phyloP scores from a whole-genome alignment of 73 alveolate genomes.

The Durusdinium trenchii region DNA sequence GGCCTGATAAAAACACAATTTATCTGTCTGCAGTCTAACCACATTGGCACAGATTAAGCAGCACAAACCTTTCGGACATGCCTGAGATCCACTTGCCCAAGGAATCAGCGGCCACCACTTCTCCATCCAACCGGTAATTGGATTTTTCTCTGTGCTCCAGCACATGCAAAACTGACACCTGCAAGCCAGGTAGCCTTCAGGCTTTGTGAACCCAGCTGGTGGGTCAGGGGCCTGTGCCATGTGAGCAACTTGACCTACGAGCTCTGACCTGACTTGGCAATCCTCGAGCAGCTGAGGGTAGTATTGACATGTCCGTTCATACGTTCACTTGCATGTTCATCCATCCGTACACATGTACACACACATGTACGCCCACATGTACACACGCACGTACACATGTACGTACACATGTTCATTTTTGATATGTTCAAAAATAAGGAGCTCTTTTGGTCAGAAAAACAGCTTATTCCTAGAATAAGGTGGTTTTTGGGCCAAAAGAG shows the following conservation, averaged over 20 bases:
- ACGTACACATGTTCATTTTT: too few relatives aligned
- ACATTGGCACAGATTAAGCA: conserved; percentile 16
- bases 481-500: not conserved
- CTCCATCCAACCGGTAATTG: not conserved
- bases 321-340: not conserved
- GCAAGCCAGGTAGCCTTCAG: not conserved
- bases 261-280: too few relatives aligned
- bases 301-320: not conserved
- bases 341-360: not conserved
- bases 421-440: too few relatives aligned
- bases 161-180: conserved; percentile 21
- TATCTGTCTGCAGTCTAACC: not conserved
- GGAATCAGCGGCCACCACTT: conserved; percentile 15
- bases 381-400: not conserved
- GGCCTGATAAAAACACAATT: too few relatives aligned
- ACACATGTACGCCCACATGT: too few relatives aligned
- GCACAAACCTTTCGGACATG: not conserved
- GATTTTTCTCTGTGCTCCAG: not conserved
- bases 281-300: too few relatives aligned
- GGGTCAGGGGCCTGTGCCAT: not conserved
- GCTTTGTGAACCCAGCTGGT: not conserved
- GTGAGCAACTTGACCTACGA: too few relatives aligned
- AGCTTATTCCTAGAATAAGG: not conserved
- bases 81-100: not conserved
- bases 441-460: too few relatives aligned